phyloP scores from a whole-genome alignment of 2,329 filamentous ascomycete species.

The Fusarium phyllophilum region DNA sequence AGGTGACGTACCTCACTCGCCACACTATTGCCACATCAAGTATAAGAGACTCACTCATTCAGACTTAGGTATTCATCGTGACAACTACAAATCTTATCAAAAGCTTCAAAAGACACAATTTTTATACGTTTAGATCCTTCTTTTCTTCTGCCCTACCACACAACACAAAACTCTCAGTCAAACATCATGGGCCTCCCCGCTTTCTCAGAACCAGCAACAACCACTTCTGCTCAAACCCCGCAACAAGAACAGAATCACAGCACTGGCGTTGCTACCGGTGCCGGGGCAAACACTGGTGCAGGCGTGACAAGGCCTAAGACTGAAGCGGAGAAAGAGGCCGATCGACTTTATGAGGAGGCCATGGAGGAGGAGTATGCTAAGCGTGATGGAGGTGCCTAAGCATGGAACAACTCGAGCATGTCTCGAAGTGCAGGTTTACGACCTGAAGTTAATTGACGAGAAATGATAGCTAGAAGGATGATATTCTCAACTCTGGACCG shows the following conservation, averaged over 20 bases:
- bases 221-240: constrained; percentile 10
- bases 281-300: constrained; percentile 61
- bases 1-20: constrained; percentile 44
- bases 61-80: not conserved
- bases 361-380: constrained; percentile 68
- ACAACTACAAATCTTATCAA: not conserved
- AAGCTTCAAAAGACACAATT: not conserved
- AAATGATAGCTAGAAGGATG: not conserved
- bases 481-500: not conserved
- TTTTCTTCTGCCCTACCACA: not conserved
- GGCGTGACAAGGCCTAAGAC: constrained; percentile 60
- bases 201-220: constrained; percentile 22
- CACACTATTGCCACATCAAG: constrained; percentile 37
- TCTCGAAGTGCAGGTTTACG: not conserved
- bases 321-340: constrained; percentile 60
- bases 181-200: constrained; percentile 46
- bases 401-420: not conserved
- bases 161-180: not conserved
- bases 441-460: not conserved
- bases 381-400: constrained; percentile 60
- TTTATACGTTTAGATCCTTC: not conserved
- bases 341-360: constrained; percentile 60
- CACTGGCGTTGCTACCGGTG: constrained; percentile 49
- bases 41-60: constrained; percentile 37
- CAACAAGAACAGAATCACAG: constrained; percentile 26